Evolutionary conservation across 768 basidiomycete genomes (phyloP), one percentile per base, ranked within the genome.

Genomic region (Boletus sensibilis): DNA sequence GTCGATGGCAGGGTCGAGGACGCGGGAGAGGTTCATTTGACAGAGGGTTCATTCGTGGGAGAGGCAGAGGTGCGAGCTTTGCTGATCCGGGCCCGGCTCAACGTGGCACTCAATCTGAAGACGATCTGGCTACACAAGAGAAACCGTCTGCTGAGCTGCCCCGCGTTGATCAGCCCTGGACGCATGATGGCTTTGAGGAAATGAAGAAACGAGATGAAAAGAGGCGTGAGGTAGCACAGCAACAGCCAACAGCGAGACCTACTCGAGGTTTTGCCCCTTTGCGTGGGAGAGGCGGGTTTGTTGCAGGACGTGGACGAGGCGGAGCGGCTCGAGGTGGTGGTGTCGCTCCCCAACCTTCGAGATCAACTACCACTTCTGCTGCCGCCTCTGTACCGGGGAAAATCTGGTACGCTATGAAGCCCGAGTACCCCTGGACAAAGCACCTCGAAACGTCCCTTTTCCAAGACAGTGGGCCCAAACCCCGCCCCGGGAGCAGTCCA

Each of bases 151-250:
- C 53, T 35, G 75, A 79, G 25, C 60, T 82, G 6, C 83, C 85
- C 5, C 84, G 83, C 13, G 80, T 88, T 41, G 88, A 92, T 58
- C 81, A 78, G 37, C 70, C 82, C 4, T 94, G 92, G 92, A 85
- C 81, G 0, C 92, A 94, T 66, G 91, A 92, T 66, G 91, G 92
- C 2, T 95, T 87, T 60, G 91, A 93, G 70, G 90, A 95, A 74
- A 82, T 93, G 82, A 90, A 84, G 72, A 79, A 78, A 52, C 81
- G 81, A 62, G 91, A 92, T 56, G 88, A 91, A 55, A 78, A 79
- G 51, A 74, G 74, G 38, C 64, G 69, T 7, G 70, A 67, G 44
- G 59, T 60, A 10, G 59, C 67, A 63, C 73, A 73, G 63, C 75
- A 75, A 44, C 66, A 69, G 40, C 72, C 66, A 53, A 21, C 64